Percentiles rank a stretch among this genome's conserved stretches.
Evolutionary conservation across 805 yeast genomes (phyloP).

Genomic region (Lipomyces yamanashiensis): DNA sequence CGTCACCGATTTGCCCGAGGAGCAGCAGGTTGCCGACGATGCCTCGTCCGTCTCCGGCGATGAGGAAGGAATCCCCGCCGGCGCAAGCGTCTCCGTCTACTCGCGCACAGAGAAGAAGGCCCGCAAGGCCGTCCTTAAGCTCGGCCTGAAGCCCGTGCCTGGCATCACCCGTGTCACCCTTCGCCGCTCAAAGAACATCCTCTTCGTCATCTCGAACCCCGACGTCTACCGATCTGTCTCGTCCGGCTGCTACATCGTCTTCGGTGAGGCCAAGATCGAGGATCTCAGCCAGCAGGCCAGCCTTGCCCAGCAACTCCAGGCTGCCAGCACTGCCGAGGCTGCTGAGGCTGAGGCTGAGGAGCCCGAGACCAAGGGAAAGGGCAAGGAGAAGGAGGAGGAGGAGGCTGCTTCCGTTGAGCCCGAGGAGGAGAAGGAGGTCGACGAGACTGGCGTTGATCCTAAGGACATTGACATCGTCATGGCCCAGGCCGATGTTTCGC

Average conservation of each 20-base stretch:
- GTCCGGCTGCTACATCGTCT: slow-evolving; percentile 90
- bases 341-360: slow-evolving; percentile 42
- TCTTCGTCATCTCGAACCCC: slow-evolving; percentile 89
- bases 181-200: slow-evolving; percentile 82
- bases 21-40: slow-evolving; percentile 26
- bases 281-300: slow-evolving; percentile 87
- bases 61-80: slow-evolving; percentile 68
- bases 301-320: slow-evolving; percentile 63
- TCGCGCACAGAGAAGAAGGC: slow-evolving; percentile 96
- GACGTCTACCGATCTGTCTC: slow-evolving; percentile 92
- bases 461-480: slow-evolving; percentile 84
- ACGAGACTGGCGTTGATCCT: slow-evolving; percentile 79
- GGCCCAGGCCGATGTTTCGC: slow-evolving; percentile 89
- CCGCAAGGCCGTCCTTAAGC: slow-evolving; percentile 82
- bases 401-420: slow-evolving; percentile 57
- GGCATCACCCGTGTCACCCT: slow-evolving; percentile 95
- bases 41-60: slow-evolving; percentile 36
- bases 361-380: slow-evolving; percentile 41
- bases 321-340: slow-evolving; percentile 49
- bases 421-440: slow-evolving; percentile 75
- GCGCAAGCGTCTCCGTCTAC: slow-evolving; percentile 79
- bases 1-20: slow-evolving; percentile 30
- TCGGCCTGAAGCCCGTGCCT: slow-evolving; percentile 85
- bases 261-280: slow-evolving; percentile 97
- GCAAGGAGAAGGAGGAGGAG: slow-evolving; percentile 55